Conservation (phyloP, 768 basidiomycete genomes). For the Cubamyces sp. region DNA sequence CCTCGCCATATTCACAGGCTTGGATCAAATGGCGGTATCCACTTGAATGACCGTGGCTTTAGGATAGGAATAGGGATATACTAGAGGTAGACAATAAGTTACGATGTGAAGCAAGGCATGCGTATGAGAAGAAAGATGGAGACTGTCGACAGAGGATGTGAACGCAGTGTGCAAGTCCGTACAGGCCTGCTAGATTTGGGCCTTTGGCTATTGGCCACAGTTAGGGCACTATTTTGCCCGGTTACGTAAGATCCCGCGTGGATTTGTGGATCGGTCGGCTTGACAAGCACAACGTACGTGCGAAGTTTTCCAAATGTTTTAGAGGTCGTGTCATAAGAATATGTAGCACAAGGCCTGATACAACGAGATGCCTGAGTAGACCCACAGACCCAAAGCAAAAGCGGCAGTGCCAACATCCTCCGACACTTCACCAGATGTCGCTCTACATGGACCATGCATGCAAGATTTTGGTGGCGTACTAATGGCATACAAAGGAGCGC, state of each 20-base stretch:
- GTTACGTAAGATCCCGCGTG: background rate
- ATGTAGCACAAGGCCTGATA: background rate
- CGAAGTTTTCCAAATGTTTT: too few species aligned
- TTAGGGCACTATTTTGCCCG: too few species aligned
- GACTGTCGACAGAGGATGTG: background rate
- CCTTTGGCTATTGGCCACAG: too few species aligned
- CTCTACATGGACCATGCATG: slow-evolving; percentile 29
- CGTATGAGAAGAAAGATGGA: too few species aligned
- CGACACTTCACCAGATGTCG: background rate
- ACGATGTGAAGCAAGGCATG: too few species aligned
- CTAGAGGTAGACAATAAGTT: background rate
- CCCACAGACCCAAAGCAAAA: background rate
- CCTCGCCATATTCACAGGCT: slow-evolving; percentile 24
- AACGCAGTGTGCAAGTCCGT: background rate
- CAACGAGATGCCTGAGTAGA: background rate
- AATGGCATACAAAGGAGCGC: slow-evolving; percentile 38
- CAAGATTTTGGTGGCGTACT: slow-evolving; percentile 32
- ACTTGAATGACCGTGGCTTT: background rate
- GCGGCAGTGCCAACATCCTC: background rate
- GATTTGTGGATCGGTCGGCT: too few species aligned
- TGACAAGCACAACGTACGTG: too few species aligned
- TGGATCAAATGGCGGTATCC: too few species aligned
- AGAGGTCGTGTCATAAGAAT: too few species aligned
- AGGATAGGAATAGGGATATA: background rate
- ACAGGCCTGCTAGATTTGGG: background rate